Evolutionary conservation across 805 yeast genomes (phyloP).

Genomic region (Candida glaebosa): DNA sequence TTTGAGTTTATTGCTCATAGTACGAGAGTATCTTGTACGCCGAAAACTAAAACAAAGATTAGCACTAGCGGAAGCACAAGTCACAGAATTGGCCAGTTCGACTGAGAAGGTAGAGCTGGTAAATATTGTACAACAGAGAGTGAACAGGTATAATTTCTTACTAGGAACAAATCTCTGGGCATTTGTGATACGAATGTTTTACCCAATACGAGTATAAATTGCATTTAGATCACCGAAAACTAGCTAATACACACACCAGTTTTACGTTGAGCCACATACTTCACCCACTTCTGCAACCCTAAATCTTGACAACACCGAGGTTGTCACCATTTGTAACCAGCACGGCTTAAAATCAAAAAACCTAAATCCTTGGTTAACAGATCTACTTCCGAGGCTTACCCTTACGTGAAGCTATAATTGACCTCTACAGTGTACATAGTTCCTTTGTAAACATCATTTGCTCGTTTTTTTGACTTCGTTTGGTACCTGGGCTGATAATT

Average conservation of each 20-base stretch:
- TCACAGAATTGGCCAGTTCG: background rate
- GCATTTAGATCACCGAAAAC: background rate
- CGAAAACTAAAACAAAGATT: slow-evolving; percentile 28
- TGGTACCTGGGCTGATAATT: too few species aligned
- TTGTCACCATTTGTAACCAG: too few species aligned
- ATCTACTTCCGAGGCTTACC: too few species aligned
- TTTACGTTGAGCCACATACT: background rate
- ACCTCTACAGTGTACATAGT: too few species aligned
- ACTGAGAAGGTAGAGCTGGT: slow-evolving; percentile 10
- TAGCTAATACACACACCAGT: too few species aligned
- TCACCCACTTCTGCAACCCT: too few species aligned
- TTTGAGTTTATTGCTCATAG: slow-evolving; percentile 35
- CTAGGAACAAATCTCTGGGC: slow-evolving; percentile 6
- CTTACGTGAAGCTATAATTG: too few species aligned
- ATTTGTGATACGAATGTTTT: slow-evolving; percentile 15
- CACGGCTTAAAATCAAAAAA: too few species aligned
- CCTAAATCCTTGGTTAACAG: too few species aligned
- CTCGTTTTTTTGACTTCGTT: too few species aligned
- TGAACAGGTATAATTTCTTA: slow-evolving; percentile 16
- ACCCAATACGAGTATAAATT: slow-evolving; percentile 20
- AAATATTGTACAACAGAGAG: slow-evolving; percentile 15
- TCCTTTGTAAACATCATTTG: too few species aligned
- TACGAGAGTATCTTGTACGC: slow-evolving; percentile 51
- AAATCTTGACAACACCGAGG: too few species aligned
- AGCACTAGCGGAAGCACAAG: background rate